A percentile compares a stretch with the other conserved stretches of the same genome.
Evolutionary conservation across 331 rosid species (phyloP).

Genomic region (Quercus tomentella): DNA sequence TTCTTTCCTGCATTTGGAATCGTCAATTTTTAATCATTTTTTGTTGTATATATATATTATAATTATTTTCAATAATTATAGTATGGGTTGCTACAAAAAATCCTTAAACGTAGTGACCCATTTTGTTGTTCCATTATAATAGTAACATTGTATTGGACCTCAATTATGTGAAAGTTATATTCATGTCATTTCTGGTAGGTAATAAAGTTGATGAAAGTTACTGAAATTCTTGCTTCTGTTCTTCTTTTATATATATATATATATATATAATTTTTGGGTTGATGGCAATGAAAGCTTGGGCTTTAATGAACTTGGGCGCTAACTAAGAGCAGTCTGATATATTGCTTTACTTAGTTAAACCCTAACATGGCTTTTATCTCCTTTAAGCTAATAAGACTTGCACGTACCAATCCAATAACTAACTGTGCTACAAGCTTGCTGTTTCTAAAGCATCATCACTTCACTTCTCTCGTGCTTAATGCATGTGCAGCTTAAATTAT

Average conservation of each 20-base stretch:
- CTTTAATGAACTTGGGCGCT: not conserved
- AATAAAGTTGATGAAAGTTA: conserved; percentile 27
- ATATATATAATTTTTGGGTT: not conserved
- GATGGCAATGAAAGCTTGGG: not conserved
- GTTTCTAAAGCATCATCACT: too few species aligned
- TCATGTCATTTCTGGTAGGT: conserved; percentile 5
- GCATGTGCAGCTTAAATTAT: too few species aligned
- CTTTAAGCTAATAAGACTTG: too few species aligned
- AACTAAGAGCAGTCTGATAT: not conserved
- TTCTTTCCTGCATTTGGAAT: conserved; percentile 36
- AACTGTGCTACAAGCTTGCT: too few species aligned
- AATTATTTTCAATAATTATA: conserved; percentile 30
- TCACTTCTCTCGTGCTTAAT: too few species aligned
- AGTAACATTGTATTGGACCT: conserved; percentile 21
- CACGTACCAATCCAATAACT: too few species aligned
- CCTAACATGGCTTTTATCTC: too few species aligned
- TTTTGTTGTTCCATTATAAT: conserved; percentile 27
- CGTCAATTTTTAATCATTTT: conserved; percentile 39
- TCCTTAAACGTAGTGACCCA: conserved; percentile 27
- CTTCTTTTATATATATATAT: too few species aligned
- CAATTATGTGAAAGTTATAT: conserved; percentile 11
- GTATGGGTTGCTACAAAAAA: conserved; percentile 38
- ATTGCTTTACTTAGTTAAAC: not conserved
- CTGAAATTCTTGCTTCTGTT: too few species aligned
- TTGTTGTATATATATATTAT: conserved; percentile 42